A percentile compares a stretch with the other conserved stretches of the same genome.
These are phyloP conservation scores for Penicillium angulare DNA, from an alignment of 495 filamentous ascomycete species.

Conservation along the genomic window DNA sequence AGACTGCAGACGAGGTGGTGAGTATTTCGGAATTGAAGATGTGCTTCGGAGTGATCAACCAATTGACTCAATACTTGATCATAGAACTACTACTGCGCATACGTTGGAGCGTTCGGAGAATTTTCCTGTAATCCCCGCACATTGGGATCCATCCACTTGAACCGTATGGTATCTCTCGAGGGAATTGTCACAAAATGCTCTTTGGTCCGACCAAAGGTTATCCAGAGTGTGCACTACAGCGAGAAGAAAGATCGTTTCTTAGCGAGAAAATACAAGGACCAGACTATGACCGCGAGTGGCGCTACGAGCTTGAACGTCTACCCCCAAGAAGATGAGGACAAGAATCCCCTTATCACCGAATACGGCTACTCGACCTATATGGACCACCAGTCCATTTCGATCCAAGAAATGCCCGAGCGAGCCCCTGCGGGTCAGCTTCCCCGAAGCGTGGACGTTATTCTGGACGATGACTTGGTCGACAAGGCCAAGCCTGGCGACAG, in stretches of 20 bases:
- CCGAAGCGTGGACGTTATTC: slow-evolving; percentile 93
- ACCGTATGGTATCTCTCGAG: slow-evolving; percentile 95
- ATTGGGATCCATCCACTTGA: slow-evolving; percentile 80
- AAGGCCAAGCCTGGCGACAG: slow-evolving; percentile 92
- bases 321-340: slow-evolving; percentile 88
- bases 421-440: slow-evolving; percentile 95
- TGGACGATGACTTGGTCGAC: slow-evolving; percentile 97
- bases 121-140: slow-evolving; percentile 94
- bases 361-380: slow-evolving; percentile 94
- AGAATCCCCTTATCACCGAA: slow-evolving; percentile 80
- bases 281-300: slow-evolving; percentile 92
- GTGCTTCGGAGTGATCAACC: neutral
- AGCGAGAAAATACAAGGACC: slow-evolving; percentile 84
- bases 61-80: neutral
- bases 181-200: slow-evolving; percentile 97
- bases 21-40: slow-evolving; percentile 6
- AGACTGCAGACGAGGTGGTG: slow-evolving; percentile 62
- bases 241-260: slow-evolving; percentile 81
- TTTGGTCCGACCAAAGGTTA: slow-evolving; percentile 91
- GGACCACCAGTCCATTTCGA: slow-evolving; percentile 96
- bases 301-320: slow-evolving; percentile 87
- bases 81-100: slow-evolving; percentile 88
- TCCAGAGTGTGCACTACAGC: slow-evolving; percentile 95
- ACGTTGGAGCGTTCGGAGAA: slow-evolving; percentile 91
- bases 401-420: slow-evolving; percentile 99